These are phyloP conservation scores for Pseudofabraea citricarpa DNA, from an alignment of 2,329 filamentous ascomycete genomes.

Conservation along the genomic window DNA sequence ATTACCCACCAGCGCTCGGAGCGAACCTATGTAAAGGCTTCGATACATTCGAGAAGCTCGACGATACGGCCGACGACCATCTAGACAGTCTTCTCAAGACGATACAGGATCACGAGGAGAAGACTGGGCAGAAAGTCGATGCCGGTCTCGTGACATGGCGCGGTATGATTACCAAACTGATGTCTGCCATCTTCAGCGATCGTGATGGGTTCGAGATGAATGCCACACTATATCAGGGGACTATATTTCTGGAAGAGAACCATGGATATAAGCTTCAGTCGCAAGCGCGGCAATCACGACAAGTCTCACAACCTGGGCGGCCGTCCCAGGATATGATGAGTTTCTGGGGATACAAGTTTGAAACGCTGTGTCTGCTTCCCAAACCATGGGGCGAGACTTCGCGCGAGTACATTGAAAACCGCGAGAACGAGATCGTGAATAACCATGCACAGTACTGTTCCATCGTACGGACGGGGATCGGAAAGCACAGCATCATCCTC, in stretches of 20 bases:
- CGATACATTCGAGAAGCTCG: slow-evolving; percentile 74
- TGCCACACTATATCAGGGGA: slow-evolving; percentile 76
- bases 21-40: slow-evolving; percentile 77
- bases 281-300: slow-evolving; percentile 50
- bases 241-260: slow-evolving; percentile 90
- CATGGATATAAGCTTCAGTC: slow-evolving; percentile 65
- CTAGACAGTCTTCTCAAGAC: slow-evolving; percentile 77
- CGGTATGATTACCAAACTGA: slow-evolving; percentile 98
- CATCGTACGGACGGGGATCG: slow-evolving; percentile 83
- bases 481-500: slow-evolving; percentile 67
- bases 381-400: slow-evolving; percentile 67
- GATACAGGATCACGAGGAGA: slow-evolving; percentile 67
- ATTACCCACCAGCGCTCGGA: slow-evolving; percentile 71
- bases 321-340: slow-evolving; percentile 77
- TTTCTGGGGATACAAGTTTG: slow-evolving; percentile 98
- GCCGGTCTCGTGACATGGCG: slow-evolving; percentile 88
- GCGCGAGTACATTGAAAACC: slow-evolving; percentile 72
- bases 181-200: slow-evolving; percentile 78
- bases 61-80: slow-evolving; percentile 82
- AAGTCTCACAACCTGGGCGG: slow-evolving; percentile 43
- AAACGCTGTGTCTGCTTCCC: slow-evolving; percentile 75
- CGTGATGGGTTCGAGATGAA: slow-evolving; percentile 94
- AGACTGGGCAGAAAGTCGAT: slow-evolving; percentile 61
- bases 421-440: slow-evolving; percentile 68
- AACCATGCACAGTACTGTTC: slow-evolving; percentile 97